Percentiles rank a stretch among this genome's conserved stretches.
Conservation (phyloP, 2,329 filamentous ascomycete species). For the Aspergillus eucalypticola region DNA sequence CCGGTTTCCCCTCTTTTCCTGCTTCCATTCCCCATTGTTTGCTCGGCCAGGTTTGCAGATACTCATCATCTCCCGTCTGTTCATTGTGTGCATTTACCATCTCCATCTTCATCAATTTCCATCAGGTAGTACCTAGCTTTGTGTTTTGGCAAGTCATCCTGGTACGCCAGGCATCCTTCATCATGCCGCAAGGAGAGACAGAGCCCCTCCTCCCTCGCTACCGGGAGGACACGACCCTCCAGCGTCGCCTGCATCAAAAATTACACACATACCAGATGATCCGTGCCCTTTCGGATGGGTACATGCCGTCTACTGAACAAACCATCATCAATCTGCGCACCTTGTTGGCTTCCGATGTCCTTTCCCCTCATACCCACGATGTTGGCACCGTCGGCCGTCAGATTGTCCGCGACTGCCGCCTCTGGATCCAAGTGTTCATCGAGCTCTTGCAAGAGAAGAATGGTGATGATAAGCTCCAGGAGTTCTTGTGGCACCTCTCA, state of each 20-base stretch:
- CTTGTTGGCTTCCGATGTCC: slow-evolving; percentile 72
- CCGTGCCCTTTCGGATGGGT: slow-evolving; percentile 76
- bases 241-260: slow-evolving; percentile 80
- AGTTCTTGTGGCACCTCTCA: slow-evolving; percentile 82
- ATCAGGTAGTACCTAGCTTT: neutral
- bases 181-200: slow-evolving; percentile 59
- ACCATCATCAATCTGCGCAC: slow-evolving; percentile 75
- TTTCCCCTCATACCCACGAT: slow-evolving; percentile 73
- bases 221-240: slow-evolving; percentile 72
- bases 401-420: slow-evolving; percentile 69
- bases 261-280: slow-evolving; percentile 92
- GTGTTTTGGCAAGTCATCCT: neutral
- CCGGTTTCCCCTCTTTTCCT: slow-evolving; percentile 3
- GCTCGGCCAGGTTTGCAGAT: neutral
- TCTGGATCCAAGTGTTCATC: slow-evolving; percentile 77
- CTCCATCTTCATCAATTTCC: neutral
- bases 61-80: neutral
- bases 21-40: neutral
- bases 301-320: slow-evolving; percentile 90
- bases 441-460: slow-evolving; percentile 84
- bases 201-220: slow-evolving; percentile 78
- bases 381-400: slow-evolving; percentile 76
- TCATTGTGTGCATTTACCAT: neutral
- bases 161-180: slow-evolving; percentile 8
- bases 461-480: slow-evolving; percentile 78